Percentiles rank a stretch among this genome's conserved stretches.
Conservation (phyloP, 495 filamentous ascomycete species). For the Trichoderma virens region DNA sequence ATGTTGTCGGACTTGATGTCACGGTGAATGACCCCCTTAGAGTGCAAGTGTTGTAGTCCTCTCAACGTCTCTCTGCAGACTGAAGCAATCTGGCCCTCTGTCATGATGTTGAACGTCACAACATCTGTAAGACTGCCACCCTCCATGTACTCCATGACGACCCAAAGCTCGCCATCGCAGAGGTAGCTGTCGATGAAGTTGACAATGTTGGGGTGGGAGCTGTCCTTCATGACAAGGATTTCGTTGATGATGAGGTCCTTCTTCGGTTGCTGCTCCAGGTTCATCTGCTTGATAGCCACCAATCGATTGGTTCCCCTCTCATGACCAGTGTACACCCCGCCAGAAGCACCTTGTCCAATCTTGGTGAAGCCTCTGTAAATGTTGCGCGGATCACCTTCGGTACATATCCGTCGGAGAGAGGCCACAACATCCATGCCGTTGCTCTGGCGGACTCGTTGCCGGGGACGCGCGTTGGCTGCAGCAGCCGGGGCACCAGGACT, state of each 20-base stretch:
- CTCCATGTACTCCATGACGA: slow-evolving; percentile 99
- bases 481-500: neutral
- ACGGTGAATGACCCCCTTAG: slow-evolving; percentile 94
- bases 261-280: slow-evolving; percentile 95
- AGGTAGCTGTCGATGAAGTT: slow-evolving; percentile 98
- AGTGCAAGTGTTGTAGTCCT: slow-evolving; percentile 91
- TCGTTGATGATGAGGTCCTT: slow-evolving; percentile 99
- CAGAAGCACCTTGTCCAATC: slow-evolving; percentile 95
- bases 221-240: slow-evolving; percentile 98
- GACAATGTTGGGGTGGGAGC: slow-evolving; percentile 95
- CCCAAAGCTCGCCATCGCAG: slow-evolving; percentile 84
- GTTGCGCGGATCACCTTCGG: slow-evolving; percentile 75
- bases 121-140: slow-evolving; percentile 96
- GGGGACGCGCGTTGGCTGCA: slow-evolving; percentile 51
- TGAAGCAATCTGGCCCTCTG: slow-evolving; percentile 89
- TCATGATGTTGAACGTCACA: slow-evolving; percentile 98
- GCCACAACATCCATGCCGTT: slow-evolving; percentile 72
- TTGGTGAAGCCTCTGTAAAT: slow-evolving; percentile 85
- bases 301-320: slow-evolving; percentile 73
- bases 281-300: slow-evolving; percentile 99
- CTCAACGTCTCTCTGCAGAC: slow-evolving; percentile 91
- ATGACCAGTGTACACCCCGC: slow-evolving; percentile 90
- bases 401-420: slow-evolving; percentile 80
- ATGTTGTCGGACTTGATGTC: slow-evolving; percentile 99
- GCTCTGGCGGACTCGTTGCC: slow-evolving; percentile 68